Evolutionary conservation across 1,284 basidiomycete genomes (phyloP).

Genomic region (Blastosporella zonata): DNA sequence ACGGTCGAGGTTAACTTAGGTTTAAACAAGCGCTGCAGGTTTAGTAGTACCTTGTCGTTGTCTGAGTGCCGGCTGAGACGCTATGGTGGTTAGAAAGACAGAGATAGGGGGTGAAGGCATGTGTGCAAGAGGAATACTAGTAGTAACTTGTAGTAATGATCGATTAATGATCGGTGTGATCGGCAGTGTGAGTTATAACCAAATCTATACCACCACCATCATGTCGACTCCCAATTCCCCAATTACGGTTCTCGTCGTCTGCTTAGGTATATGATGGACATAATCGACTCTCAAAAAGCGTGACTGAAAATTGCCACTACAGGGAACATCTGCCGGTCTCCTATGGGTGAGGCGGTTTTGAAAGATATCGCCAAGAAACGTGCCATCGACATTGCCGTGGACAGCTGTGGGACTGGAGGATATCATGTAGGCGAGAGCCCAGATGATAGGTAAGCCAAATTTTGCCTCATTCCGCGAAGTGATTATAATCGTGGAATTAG

Average conservation of each 20-base stretch:
- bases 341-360: constrained; percentile 79
- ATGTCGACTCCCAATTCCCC: constrained; percentile 18
- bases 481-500: constrained; percentile 8
- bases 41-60: constrained; percentile 59
- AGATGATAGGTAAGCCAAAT: constrained; percentile 56
- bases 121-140: not conserved
- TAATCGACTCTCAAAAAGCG: not conserved
- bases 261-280: constrained; percentile 43
- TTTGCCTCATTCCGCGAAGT: not conserved
- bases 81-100: constrained; percentile 81
- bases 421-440: constrained; percentile 74
- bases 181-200: no score
- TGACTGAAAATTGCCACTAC: not conserved
- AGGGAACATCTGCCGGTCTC: constrained; percentile 79
- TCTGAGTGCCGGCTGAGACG: constrained; percentile 70
- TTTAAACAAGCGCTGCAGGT: not conserved
- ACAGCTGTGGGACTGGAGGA: constrained; percentile 70
- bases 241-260: constrained; percentile 63
- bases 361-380: constrained; percentile 58
- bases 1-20: constrained; percentile 1
- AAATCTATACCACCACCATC: not conserved
- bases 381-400: constrained; percentile 60
- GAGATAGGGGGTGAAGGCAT: constrained; percentile 80
- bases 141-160: not conserved
- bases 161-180: not conserved